Percentiles rank a stretch among this genome's conserved stretches.
phyloP scores from a whole-genome alignment of 345 rosid species.

The Syzygium aqueum region DNA sequence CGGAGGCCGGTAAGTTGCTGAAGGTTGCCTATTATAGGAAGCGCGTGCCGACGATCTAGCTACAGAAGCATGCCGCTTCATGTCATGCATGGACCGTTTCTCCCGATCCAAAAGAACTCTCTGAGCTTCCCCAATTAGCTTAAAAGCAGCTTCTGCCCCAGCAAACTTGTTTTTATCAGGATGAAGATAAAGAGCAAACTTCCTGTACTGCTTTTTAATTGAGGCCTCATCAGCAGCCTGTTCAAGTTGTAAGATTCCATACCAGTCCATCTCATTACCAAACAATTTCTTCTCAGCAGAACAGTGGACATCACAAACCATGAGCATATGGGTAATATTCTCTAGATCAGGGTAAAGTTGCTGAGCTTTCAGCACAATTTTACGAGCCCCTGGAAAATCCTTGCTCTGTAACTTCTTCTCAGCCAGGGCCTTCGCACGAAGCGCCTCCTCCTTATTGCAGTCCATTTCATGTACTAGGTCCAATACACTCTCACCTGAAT shows the following conservation, averaged over 20 bases:
- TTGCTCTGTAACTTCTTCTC: slow-evolving; percentile 47
- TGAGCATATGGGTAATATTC: slow-evolving; percentile 49
- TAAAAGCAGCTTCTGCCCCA: slow-evolving; percentile 93
- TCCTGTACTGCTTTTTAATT: slow-evolving; percentile 81
- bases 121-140: slow-evolving; percentile 81
- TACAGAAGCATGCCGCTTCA: slow-evolving; percentile 20
- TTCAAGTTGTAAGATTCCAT: slow-evolving; percentile 68
- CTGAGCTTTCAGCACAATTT: slow-evolving; percentile 55
- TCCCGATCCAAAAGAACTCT: slow-evolving; percentile 59
- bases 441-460: slow-evolving; percentile 88
- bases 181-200: slow-evolving; percentile 78
- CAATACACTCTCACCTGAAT: not conserved
- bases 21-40: not conserved
- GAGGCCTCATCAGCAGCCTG: slow-evolving; percentile 48
- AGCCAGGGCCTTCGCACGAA: slow-evolving; percentile 63
- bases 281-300: slow-evolving; percentile 40
- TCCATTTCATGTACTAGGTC: slow-evolving; percentile 34
- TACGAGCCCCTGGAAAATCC: slow-evolving; percentile 61
- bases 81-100: slow-evolving; percentile 52
- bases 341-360: slow-evolving; percentile 54
- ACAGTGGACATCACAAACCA: slow-evolving; percentile 87
- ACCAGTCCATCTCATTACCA: slow-evolving; percentile 83
- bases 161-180: slow-evolving; percentile 91
- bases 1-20: slow-evolving; percentile 22
- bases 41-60: not conserved